Evolutionary conservation across 345 rosid species (phyloP).

Genomic region (Citrus glauca): DNA sequence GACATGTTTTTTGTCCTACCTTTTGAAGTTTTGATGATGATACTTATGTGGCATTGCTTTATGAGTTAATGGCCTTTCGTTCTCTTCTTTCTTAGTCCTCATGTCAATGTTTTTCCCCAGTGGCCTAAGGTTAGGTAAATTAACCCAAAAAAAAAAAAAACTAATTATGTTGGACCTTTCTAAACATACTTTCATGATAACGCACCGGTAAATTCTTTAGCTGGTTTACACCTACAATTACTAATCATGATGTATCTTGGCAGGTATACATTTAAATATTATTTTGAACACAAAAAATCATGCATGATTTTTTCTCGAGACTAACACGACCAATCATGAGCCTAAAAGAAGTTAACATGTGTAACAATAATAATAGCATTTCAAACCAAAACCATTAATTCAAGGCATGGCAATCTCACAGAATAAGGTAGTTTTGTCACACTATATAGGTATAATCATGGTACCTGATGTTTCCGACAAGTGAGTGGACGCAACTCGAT

Average conservation of each 20-base stretch:
- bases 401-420: background rate
- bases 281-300: background rate
- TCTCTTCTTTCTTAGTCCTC: background rate
- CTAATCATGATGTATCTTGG: background rate
- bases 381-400: background rate
- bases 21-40: background rate
- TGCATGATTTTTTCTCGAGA: background rate
- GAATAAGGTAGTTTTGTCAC: background rate
- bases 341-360: background rate
- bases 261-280: background rate
- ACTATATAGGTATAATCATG: background rate
- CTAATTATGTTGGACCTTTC: background rate
- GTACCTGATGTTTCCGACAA: slow-evolving; percentile 90
- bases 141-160: background rate
- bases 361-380: background rate
- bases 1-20: background rate
- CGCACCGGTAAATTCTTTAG: background rate
- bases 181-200: background rate
- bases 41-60: background rate
- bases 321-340: background rate
- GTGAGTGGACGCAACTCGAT: slow-evolving; percentile 76
- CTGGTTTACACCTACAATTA: background rate
- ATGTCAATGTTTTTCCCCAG: background rate
- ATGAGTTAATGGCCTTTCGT: background rate
- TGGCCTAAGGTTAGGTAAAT: background rate